Evolutionary conservation across 352 stramenopile species (phyloP), one percentile per base, ranked within the genome.

Genomic region (Thalassiosira ordinaria): DNA sequence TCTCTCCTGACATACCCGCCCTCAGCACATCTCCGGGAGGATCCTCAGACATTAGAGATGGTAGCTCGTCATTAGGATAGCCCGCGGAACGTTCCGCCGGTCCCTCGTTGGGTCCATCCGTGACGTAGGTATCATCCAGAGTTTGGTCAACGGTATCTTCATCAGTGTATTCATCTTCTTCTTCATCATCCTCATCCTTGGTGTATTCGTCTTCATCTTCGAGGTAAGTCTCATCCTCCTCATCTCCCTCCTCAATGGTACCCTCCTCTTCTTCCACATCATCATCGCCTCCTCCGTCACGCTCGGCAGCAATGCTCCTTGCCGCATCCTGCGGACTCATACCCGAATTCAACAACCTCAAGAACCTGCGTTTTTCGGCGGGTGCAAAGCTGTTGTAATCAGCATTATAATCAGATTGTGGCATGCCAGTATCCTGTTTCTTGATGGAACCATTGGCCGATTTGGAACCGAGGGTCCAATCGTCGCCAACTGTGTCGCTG

Each of bases 301-400:
- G 65, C 41, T 88, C 85, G 9, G 69, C 27, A 26, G 82, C 51
- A 56, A 94, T 82, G 57, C 62, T 63, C 44, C 52, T 27, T 13
- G 80, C 75, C 7, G 80, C 81, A 13, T 92, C 80, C 41, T 71
- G 59, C 1, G 87, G 85, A 37, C 75, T 71, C 53, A 90, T 76
- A 27, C 87, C 87, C 7, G 22, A 71, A 75, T 91, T 92, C 0
- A 87, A 31, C 59, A 91, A 85, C 27, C 84, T 81, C 49, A 94
- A 67, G 39, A 94, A 94, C 44, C 89, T 83, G 11, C 87, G 69
- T 41, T 94, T 94, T 55, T 94, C 86, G 20, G 69, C 35, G 6
- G 78, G 70, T 63, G 41, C 87, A 46, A 92, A 91, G 31, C 41
- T 87, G 24, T 78, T 78, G 64, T 94, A 94, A 35, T 81, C 72